Evolutionary conservation across 73 alveolate species (phyloP).

Genomic region (Tetrahymena malaccensis): DNA sequence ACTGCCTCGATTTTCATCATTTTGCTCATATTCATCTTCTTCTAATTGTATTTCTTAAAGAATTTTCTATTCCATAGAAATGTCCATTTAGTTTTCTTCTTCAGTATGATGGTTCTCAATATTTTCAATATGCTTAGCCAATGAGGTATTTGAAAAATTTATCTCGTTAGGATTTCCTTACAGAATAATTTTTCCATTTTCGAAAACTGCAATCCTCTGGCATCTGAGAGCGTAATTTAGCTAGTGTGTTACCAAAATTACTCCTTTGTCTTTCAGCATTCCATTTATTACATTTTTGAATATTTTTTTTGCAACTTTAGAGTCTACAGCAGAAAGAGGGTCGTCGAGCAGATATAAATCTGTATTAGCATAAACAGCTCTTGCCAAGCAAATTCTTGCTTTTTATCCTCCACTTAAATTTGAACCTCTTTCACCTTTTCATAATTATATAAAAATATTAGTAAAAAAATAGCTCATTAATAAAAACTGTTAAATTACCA

Average conservation of each 20-base stretch:
- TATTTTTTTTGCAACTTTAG: conserved; percentile 49
- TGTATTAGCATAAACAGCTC: conserved; percentile 73
- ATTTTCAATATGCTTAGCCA: neutral
- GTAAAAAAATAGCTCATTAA: neutral
- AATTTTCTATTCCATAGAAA: neutral
- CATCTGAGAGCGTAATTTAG: neutral
- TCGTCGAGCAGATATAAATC: conserved; percentile 64
- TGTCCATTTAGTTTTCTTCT: neutral
- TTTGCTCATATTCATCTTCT: neutral
- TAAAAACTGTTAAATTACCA: conserved; percentile 26
- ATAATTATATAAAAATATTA: neutral
- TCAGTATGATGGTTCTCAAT: neutral
- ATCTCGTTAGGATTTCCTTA: neutral
- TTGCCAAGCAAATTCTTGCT: conserved; percentile 76
- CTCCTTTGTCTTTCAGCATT: conserved; percentile 43
- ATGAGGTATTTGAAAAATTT: neutral
- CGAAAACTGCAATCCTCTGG: neutral
- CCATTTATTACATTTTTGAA: conserved; percentile 24
- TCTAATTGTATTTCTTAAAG: neutral
- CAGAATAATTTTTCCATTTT: neutral
- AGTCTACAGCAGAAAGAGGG: conserved; percentile 62
- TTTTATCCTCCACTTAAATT: conserved; percentile 82
- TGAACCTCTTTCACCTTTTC: conserved; percentile 75
- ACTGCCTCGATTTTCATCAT: neutral
- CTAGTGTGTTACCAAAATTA: conserved; percentile 46